Evolutionary conservation across 768 basidiomycete genomes (phyloP).

Genomic region (Tubosaeta brunneosetosa): DNA sequence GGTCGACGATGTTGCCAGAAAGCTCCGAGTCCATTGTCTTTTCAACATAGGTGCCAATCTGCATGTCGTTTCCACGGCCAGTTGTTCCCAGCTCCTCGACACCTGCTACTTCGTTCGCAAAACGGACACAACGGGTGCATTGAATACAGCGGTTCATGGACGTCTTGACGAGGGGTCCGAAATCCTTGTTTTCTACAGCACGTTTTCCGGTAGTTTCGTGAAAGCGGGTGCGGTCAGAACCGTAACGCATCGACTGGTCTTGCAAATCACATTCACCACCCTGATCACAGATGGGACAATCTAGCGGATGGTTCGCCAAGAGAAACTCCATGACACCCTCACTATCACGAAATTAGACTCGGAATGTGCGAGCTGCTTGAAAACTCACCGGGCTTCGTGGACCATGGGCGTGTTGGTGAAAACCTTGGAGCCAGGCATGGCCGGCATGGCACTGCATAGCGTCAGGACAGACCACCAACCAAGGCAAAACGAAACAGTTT

Average conservation of each 20-base stretch:
- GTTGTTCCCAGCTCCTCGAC: slow-evolving; percentile 97
- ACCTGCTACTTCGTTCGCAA: slow-evolving; percentile 98
- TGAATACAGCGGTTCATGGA: slow-evolving; percentile 99
- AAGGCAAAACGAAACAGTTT: slow-evolving; percentile 14
- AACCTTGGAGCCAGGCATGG: slow-evolving; percentile 90
- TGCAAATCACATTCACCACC: slow-evolving; percentile 98
- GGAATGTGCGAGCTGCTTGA: neutral
- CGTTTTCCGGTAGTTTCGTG: slow-evolving; percentile 98
- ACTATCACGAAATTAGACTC: slow-evolving; percentile 35
- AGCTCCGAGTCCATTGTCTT: slow-evolving; percentile 97
- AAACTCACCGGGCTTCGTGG: slow-evolving; percentile 71
- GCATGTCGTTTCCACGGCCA: slow-evolving; percentile 95
- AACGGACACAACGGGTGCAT: slow-evolving; percentile 97
- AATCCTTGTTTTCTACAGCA: slow-evolving; percentile 96
- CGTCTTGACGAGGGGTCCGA: slow-evolving; percentile 97
- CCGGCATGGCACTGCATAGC: slow-evolving; percentile 81
- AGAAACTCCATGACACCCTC: slow-evolving; percentile 99
- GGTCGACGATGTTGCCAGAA: slow-evolving; percentile 94
- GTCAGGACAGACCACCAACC: neutral
- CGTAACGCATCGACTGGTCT: slow-evolving; percentile 99
- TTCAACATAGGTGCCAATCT: slow-evolving; percentile 97
- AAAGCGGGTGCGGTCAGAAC: slow-evolving; percentile 95
- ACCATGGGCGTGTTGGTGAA: slow-evolving; percentile 91
- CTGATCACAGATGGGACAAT: slow-evolving; percentile 98
- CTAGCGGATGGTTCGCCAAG: slow-evolving; percentile 94